A percentile compares a stretch with the other conserved stretches of the same genome.
These are phyloP conservation scores for Quercus rubra DNA, from an alignment of 306 rosid genomes.

Conservation along the genomic window DNA sequence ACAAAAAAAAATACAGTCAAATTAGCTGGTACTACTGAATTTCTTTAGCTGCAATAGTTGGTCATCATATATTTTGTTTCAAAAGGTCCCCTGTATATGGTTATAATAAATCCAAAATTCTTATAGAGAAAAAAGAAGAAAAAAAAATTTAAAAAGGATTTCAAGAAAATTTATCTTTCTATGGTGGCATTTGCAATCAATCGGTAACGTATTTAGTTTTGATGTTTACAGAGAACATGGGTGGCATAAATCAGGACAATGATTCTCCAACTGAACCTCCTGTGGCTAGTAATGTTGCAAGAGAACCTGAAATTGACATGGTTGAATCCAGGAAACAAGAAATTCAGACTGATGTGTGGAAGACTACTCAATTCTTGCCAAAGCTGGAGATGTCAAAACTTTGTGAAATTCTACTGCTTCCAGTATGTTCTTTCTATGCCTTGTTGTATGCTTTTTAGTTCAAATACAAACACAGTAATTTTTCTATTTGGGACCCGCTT, in stretches of 20 bases:
- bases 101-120: not conserved
- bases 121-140: not conserved
- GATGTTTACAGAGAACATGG: constrained; percentile 8
- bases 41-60: not conserved
- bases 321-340: constrained; percentile 31
- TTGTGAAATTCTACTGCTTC: constrained; percentile 52
- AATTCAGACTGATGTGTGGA: constrained; percentile 35
- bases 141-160: not conserved
- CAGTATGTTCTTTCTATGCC: constrained; percentile 41
- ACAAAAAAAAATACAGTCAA: constrained; percentile 32
- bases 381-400: constrained; percentile 50
- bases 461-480: not conserved
- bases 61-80: constrained; percentile 11
- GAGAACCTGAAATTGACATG: constrained; percentile 14
- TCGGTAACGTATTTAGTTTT: not conserved
- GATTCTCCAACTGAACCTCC: constrained; percentile 18
- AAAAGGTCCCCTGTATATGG: not conserved
- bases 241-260: not conserved
- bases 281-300: constrained; percentile 11
- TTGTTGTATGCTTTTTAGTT: not conserved
- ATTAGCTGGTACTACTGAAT: constrained; percentile 24
- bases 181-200: not conserved
- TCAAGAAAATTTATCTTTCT: not conserved
- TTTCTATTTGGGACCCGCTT: not conserved
- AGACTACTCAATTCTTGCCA: constrained; percentile 36